Base-by-base conservation (phyloP, 495 filamentous ascomycete genomes). In the Halenospora varia region DNA sequence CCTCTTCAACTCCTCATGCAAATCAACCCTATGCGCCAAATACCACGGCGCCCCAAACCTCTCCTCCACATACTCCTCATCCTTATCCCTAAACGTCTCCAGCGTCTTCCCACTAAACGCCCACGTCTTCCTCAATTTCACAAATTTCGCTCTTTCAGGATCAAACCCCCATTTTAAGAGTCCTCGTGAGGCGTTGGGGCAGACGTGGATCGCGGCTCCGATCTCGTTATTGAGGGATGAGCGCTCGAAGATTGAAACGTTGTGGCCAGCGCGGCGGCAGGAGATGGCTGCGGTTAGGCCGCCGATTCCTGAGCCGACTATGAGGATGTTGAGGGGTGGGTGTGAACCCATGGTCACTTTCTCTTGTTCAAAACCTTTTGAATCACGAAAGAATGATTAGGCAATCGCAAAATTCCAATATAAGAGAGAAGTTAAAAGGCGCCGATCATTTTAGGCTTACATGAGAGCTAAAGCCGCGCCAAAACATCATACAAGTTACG, bases 171-270 rank as follows among this genome's bases (percentile, higher is more conserved):
- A 76, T 47, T 67, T 72, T 13, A 68, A 57, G 2, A 86, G 66
- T 24, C 80, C 73, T 15, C 67, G 65, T 19, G 70, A 70, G 2
- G 75, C 79, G 56, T 83, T 82, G 1, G 79, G 79, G 0, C 73
- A 70, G 3, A 78, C 51, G n/a, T 73, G 68, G 50, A 83, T 78
- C 18, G 79, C 80, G 1, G 81, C 82, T 1, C 82, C 82, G 6
- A 79, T 70, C 59, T 84, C 80, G 39, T 71, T 79, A n/a, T 74
- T 65, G 63, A 83, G 79, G 2, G 19, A 59, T 1, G 74, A 79
- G 20, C 75, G 79, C 58, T 85, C 81, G 49, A 75, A 70, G 23
- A 85, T 75, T 55, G 76, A 39, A 18, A 83, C 78, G 53, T 71
- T 53, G 58, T 79, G 75, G 2, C 80, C 82, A 3, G 70, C 69